Percentiles rank a stretch among this genome's conserved stretches.
Evolutionary conservation across 345 rosid species (phyloP).

Genomic region (Iberis pinnata): DNA sequence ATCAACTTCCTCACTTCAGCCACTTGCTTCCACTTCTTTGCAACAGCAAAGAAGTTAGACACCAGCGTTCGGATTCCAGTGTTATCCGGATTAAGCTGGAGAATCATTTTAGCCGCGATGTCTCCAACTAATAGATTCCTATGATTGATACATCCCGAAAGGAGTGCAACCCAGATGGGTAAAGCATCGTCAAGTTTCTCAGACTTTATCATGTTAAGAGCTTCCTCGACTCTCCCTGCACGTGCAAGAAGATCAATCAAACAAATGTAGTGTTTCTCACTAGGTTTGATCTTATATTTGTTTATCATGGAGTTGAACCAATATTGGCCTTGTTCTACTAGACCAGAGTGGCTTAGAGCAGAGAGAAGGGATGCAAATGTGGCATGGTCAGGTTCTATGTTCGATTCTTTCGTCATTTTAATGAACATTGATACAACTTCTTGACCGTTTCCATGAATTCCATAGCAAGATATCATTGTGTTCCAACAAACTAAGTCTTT

Average conservation of each 20-base stretch:
- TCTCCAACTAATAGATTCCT: constrained; percentile 48
- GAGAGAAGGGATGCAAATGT: constrained; percentile 68
- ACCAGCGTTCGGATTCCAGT: constrained; percentile 54
- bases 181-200: constrained; percentile 38
- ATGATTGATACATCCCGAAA: constrained; percentile 65
- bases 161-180: constrained; percentile 68
- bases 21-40: constrained; percentile 50
- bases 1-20: constrained; percentile 51
- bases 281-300: constrained; percentile 42
- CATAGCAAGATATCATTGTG: constrained; percentile 58
- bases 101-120: constrained; percentile 51
- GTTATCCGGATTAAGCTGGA: constrained; percentile 47
- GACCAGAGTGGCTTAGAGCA: constrained; percentile 65
- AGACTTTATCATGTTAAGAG: constrained; percentile 44
- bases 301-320: constrained; percentile 50
- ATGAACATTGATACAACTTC: constrained; percentile 54
- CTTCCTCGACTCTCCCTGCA: constrained; percentile 60
- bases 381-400: constrained; percentile 48
- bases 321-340: constrained; percentile 50
- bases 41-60: constrained; percentile 60
- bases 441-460: constrained; percentile 57
- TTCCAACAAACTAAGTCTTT: constrained; percentile 66
- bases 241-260: constrained; percentile 71
- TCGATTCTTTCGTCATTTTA: constrained; percentile 42
- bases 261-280: constrained; percentile 59